Conservation (phyloP, 2,329 filamentous ascomycete genomes). For the Fusarium incarnatum region DNA sequence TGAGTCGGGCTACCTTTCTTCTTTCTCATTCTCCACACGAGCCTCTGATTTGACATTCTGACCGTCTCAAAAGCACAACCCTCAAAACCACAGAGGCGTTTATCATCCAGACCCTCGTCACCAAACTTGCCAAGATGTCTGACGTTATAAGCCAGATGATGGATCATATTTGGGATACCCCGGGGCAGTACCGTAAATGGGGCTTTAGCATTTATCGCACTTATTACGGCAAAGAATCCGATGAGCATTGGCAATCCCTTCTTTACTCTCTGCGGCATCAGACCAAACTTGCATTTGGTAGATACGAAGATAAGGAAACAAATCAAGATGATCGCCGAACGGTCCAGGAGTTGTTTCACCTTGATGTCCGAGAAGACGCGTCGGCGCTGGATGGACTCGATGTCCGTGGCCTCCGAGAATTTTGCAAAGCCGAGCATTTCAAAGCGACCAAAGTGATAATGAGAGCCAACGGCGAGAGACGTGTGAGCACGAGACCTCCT, state of each 20-base stretch:
- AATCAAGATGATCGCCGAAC: not conserved
- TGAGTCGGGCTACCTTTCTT: too few species aligned
- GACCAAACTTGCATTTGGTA: not conserved
- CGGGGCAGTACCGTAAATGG: conserved; percentile 3
- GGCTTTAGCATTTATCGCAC: not conserved
- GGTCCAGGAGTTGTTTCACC: not conserved
- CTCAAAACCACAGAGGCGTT: too few species aligned
- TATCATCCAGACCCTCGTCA: too few species aligned
- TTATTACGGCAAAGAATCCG: not conserved
- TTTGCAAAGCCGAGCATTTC: not conserved
- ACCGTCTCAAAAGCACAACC: too few species aligned
- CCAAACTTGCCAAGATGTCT: not conserved
- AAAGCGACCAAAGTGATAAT: rapidly evolving
- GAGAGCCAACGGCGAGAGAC: rapidly evolving
- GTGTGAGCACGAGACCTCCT: not conserved
- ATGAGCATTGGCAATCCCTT: not conserved
- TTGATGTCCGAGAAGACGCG: not conserved
- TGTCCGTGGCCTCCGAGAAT: not conserved
- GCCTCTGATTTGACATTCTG: too few species aligned
- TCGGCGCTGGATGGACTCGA: not conserved
- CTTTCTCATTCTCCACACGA: too few species aligned
- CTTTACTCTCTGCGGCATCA: not conserved
- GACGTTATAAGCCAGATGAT: not conserved
- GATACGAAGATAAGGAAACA: not conserved
- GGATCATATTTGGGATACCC: not conserved